A percentile compares a stretch with the other conserved stretches of the same genome.
These are phyloP conservation scores for Epichloe gansuensis DNA, from an alignment of 2,329 filamentous ascomycete genomes.

Conservation along the genomic window DNA sequence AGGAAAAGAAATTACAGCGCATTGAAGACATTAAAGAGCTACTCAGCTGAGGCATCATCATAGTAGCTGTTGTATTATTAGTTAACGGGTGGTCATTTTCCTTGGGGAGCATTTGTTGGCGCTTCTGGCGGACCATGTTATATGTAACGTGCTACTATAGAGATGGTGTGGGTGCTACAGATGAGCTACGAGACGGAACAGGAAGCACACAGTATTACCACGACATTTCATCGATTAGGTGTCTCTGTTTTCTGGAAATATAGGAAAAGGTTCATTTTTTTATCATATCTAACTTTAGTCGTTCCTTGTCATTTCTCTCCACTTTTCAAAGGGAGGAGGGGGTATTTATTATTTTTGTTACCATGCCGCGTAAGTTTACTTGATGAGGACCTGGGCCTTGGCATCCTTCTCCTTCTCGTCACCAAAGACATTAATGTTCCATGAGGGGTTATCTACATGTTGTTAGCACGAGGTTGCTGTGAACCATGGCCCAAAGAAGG, in stretches of 20 bases:
- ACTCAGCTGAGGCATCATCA: constrained; percentile 42
- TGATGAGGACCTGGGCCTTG: constrained; percentile 32
- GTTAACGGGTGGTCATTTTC: not conserved
- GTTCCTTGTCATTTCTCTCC: not conserved
- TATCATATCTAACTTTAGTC: not conserved
- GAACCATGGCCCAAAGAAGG: not conserved
- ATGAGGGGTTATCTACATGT: constrained; percentile 33
- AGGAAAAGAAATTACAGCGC: constrained; percentile 79
- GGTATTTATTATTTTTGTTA: not conserved
- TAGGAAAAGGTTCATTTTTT: not conserved
- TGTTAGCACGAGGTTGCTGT: constrained; percentile 5
- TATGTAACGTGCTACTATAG: too few species aligned
- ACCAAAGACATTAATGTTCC: constrained; percentile 44
- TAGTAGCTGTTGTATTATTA: not conserved
- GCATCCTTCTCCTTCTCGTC: constrained; percentile 40
- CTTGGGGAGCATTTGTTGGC: not conserved
- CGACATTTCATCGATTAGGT: too few species aligned
- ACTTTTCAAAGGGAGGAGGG: not conserved
- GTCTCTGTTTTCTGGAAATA: too few species aligned
- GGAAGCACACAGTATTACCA: too few species aligned
- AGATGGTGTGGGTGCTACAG: not conserved
- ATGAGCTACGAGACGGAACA: not conserved
- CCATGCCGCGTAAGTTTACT: constrained; percentile 6
- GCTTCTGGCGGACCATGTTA: not conserved
- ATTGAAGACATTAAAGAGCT: constrained; percentile 93